These are phyloP conservation scores for Lactarius akahatsu DNA, from an alignment of 768 basidiomycete species.

Conservation along the genomic window DNA sequence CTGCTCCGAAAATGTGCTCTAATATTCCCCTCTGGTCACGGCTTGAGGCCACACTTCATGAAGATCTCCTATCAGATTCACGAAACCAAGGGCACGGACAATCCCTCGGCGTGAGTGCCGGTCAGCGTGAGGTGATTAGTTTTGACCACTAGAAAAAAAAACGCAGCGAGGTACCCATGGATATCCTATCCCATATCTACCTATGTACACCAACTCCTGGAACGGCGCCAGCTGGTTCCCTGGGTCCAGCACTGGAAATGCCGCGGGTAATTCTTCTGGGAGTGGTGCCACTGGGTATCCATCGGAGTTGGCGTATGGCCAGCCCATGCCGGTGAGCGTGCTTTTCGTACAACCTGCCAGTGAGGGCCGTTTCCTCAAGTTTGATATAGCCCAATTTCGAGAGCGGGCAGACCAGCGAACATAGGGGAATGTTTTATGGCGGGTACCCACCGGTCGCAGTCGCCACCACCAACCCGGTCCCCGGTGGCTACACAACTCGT, in stretches of 20 bases:
- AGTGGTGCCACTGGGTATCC: background rate
- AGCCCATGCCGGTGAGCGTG: background rate
- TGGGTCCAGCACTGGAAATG: background rate
- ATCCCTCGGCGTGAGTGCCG: background rate
- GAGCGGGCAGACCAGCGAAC: background rate
- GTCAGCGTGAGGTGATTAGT: too few species aligned
- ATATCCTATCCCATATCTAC: background rate
- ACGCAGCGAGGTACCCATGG: background rate
- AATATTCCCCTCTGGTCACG: background rate
- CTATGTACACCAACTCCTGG: background rate
- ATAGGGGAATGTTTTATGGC: background rate
- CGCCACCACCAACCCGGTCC: background rate
- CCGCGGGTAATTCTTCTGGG: background rate
- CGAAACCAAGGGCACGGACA: background rate
- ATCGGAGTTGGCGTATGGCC: background rate
- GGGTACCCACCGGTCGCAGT: background rate
- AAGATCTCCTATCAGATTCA: background rate
- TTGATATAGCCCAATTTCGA: background rate
- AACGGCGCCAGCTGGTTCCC: background rate
- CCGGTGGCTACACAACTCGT: background rate
- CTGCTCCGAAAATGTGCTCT: background rate
- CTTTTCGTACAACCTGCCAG: background rate
- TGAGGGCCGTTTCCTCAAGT: background rate
- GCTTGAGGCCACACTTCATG: background rate
- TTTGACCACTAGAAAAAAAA: background rate